Evolutionary conservation across 495 filamentous ascomycete species (phyloP).

Genomic region (Immersiella caudata): DNA sequence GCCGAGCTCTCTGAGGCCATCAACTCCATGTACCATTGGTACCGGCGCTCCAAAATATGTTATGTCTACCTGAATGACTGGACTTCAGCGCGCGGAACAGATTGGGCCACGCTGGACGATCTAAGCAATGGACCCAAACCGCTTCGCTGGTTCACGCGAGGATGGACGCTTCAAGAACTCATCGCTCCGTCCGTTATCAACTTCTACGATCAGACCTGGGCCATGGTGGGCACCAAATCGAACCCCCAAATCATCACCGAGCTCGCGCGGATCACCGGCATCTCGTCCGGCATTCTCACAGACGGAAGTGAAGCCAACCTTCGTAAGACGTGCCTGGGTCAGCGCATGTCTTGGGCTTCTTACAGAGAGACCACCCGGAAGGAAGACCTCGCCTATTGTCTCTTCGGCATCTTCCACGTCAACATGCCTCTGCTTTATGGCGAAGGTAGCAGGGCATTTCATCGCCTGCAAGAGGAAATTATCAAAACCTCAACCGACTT

Average conservation of each 20-base stretch:
- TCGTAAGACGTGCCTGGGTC: neutral
- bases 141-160: slow-evolving; percentile 6
- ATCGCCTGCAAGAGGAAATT: slow-evolving; percentile 1
- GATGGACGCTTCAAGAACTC: slow-evolving; percentile 3
- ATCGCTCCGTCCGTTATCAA: neutral
- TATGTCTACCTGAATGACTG: slow-evolving; percentile 44
- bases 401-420: neutral
- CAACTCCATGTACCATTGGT: slow-evolving; percentile 39
- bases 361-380: neutral
- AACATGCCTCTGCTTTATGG: slow-evolving; percentile 1
- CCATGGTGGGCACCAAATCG: neutral
- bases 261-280: slow-evolving; percentile 5
- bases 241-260: neutral
- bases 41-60: slow-evolving; percentile 38
- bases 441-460: neutral
- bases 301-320: neutral
- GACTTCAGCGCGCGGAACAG: neutral
- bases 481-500: neutral
- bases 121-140: neutral
- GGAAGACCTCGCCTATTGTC: slow-evolving; percentile 1
- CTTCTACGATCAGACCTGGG: neutral
- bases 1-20: slow-evolving; percentile 49
- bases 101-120: neutral
- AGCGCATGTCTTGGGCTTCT: slow-evolving; percentile 5
- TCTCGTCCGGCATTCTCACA: neutral